A percentile compares a stretch with the other conserved stretches of the same genome.
Evolutionary conservation across 495 filamentous ascomycete genomes (phyloP).

Genomic region (Cetradonia linearis): DNA sequence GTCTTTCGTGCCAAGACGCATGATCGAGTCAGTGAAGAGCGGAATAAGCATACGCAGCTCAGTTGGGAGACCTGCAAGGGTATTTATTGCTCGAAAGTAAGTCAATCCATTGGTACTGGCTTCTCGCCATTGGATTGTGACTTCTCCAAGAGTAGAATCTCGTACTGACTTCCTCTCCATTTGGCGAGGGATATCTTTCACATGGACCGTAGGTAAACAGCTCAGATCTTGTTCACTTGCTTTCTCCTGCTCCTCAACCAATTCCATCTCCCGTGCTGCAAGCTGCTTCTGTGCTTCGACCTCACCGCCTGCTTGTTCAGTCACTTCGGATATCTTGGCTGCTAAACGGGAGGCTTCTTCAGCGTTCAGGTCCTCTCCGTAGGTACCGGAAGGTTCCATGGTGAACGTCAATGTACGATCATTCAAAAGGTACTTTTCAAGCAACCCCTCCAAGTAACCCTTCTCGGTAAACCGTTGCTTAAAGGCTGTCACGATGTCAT

Average conservation of each 20-base stretch:
- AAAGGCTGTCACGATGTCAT: constrained; percentile 74
- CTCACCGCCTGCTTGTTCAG: constrained; percentile 57
- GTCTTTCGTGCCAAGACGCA: constrained; percentile 80
- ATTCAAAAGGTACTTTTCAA: constrained; percentile 85
- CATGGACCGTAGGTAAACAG: constrained; percentile 76
- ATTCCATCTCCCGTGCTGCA: constrained; percentile 63
- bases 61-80: constrained; percentile 67
- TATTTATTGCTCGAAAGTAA: constrained; percentile 84
- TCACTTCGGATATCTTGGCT: constrained; percentile 57
- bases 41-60: constrained; percentile 79
- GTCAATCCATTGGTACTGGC: constrained; percentile 91
- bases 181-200: constrained; percentile 74
- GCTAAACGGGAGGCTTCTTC: constrained; percentile 66
- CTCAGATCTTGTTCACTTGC: constrained; percentile 73
- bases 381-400: constrained; percentile 75
- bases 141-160: constrained; percentile 53
- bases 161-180: constrained; percentile 61
- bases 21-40: constrained; percentile 82
- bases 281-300: constrained; percentile 58
- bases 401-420: constrained; percentile 83
- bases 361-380: constrained; percentile 58
- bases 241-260: constrained; percentile 71
- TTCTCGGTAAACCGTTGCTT: constrained; percentile 58
- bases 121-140: constrained; percentile 79
- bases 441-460: constrained; percentile 69